phyloP scores from a whole-genome alignment of 768 basidiomycete genomes.

The Kondoa malvinella region DNA sequence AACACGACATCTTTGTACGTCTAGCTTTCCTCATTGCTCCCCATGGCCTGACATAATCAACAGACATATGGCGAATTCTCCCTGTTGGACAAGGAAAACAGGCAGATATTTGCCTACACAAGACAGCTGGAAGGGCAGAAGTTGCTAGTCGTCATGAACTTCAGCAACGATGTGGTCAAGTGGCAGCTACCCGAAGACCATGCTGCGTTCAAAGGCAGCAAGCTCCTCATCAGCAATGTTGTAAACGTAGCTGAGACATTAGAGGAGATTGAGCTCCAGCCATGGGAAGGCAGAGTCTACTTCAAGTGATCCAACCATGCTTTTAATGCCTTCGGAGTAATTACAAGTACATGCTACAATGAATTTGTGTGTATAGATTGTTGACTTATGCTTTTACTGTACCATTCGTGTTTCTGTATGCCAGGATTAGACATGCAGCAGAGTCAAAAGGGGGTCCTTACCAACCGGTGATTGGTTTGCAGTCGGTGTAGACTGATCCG shows the following conservation, averaged over 20 bases:
- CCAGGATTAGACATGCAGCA: no score
- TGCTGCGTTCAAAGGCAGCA: background rate
- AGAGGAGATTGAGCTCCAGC: background rate
- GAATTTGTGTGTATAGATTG: no score
- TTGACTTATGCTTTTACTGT: no score
- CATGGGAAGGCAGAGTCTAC: conserved; percentile 7
- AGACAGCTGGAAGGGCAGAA: conserved; percentile 32
- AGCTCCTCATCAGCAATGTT: background rate
- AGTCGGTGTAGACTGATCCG: background rate
- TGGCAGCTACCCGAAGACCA: background rate
- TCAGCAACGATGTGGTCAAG: conserved; percentile 7
- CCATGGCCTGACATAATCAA: background rate
- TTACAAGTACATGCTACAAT: no score
- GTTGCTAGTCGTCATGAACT: conserved; percentile 29
- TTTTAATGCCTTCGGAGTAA: no score
- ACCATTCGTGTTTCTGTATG: no score
- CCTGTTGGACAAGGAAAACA: conserved; percentile 38
- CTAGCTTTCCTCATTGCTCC: background rate
- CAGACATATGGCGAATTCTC: conserved; percentile 50
- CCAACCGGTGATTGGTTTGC: background rate
- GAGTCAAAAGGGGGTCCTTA: no score
- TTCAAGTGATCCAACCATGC: no score
- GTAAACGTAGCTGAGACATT: background rate
- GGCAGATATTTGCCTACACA: conserved; percentile 43
- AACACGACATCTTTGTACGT: conserved; percentile 43